Evolutionary conservation across 75 land plant species (phyloP).

Genomic region (Pseudotsuga menziesii): DNA sequence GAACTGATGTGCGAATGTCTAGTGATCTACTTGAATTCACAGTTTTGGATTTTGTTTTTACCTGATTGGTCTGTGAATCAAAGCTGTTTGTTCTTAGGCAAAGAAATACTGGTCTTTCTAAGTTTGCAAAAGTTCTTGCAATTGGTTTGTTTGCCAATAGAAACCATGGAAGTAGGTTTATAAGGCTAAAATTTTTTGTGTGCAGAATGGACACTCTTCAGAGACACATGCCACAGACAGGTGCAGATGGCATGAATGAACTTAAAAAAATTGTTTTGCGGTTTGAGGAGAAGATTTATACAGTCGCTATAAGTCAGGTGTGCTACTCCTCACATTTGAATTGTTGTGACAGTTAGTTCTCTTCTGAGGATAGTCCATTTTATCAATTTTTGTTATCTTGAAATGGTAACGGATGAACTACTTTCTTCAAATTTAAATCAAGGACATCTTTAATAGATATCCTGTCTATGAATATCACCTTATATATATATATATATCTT

Average conservation of each 20-base stretch:
- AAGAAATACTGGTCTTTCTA: neutral
- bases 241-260: too few relatives aligned
- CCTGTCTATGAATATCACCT: too few relatives aligned
- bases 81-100: neutral
- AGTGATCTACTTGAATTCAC: neutral
- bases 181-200: neutral
- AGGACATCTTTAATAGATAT: too few relatives aligned
- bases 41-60: neutral
- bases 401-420: too few relatives aligned
- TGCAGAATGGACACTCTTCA: constrained; percentile 15
- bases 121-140: neutral
- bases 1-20: neutral
- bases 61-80: neutral
- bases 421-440: too few relatives aligned
- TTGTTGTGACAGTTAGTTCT: neutral
- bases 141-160: neutral
- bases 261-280: too few relatives aligned
- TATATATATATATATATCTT: too few relatives aligned
- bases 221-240: too few relatives aligned
- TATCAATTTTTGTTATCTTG: too few relatives aligned
- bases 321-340: neutral
- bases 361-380: neutral
- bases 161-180: neutral
- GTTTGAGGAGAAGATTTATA: too few relatives aligned
- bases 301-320: constrained; percentile 30